phyloP scores from a whole-genome alignment of 345 rosid genomes.

The Eucalyptus lansdowneana region DNA sequence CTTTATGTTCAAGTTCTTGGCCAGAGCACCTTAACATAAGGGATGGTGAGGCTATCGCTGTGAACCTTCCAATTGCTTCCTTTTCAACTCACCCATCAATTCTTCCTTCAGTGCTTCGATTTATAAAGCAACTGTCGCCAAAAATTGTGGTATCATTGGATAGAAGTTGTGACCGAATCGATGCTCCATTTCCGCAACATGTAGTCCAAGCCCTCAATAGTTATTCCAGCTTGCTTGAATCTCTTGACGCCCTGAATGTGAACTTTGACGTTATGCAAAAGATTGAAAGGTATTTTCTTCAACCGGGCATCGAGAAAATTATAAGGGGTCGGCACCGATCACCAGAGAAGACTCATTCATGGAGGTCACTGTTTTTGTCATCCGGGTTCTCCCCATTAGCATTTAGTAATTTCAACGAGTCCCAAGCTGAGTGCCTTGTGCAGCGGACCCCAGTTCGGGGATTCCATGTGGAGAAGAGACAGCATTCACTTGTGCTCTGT shows the following conservation, averaged over 20 bases:
- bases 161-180: slow-evolving; percentile 69
- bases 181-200: slow-evolving; percentile 69
- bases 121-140: slow-evolving; percentile 70
- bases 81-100: slow-evolving; percentile 40
- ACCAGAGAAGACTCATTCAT: slow-evolving; percentile 42
- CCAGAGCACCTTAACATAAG: slow-evolving; percentile 3
- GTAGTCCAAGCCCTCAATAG: slow-evolving; percentile 59
- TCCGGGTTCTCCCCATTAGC: slow-evolving; percentile 54
- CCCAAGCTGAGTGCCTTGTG: slow-evolving; percentile 80
- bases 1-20: slow-evolving; percentile 38
- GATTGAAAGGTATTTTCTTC: slow-evolving; percentile 71
- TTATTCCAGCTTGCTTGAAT: slow-evolving; percentile 52
- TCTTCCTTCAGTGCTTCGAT: slow-evolving; percentile 50
- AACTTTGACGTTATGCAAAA: slow-evolving; percentile 59
- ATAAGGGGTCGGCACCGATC: slow-evolving; percentile 50
- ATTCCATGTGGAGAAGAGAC: slow-evolving; percentile 75
- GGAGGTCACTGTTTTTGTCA: slow-evolving; percentile 67
- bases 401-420: slow-evolving; percentile 71
- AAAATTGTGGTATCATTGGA: slow-evolving; percentile 74
- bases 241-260: slow-evolving; percentile 74
- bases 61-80: slow-evolving; percentile 55
- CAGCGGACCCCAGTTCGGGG: slow-evolving; percentile 61
- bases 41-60: slow-evolving; percentile 52
- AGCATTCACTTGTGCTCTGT: slow-evolving; percentile 59
- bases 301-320: slow-evolving; percentile 56